A percentile compares a stretch with the other conserved stretches of the same genome.
phyloP scores from a whole-genome alignment of 164 flowering plant species.

The Malania oleifera region DNA sequence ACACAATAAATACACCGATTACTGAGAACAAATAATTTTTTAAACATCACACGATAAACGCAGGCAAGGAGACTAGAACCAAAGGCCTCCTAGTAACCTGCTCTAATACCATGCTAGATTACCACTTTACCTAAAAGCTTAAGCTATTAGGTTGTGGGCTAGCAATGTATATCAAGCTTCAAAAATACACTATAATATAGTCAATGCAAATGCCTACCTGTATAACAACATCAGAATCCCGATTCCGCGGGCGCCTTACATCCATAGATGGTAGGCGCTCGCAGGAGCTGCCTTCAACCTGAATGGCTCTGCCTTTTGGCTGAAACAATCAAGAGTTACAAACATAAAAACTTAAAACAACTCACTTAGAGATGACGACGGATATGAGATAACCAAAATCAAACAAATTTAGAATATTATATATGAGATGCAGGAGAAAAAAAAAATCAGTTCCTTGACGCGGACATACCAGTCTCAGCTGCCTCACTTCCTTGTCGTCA shows the following conservation, averaged over 20 bases:
- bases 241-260: slow-evolving; percentile 29
- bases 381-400: background rate
- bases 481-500: slow-evolving; percentile 16
- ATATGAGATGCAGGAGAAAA: background rate
- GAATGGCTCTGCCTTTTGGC: slow-evolving; percentile 58
- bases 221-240: slow-evolving; percentile 69
- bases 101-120: too few species aligned
- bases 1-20: too few species aligned
- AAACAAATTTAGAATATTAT: too few species aligned
- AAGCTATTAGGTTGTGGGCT: too few species aligned
- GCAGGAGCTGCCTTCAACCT: slow-evolving; percentile 43
- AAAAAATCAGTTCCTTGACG: background rate
- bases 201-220: slow-evolving; percentile 27
- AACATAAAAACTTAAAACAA: background rate
- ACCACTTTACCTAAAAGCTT: too few species aligned
- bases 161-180: too few species aligned
- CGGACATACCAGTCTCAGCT: slow-evolving; percentile 22
- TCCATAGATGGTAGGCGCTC: slow-evolving; percentile 56
- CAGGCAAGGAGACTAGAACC: too few species aligned
- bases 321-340: slow-evolving; percentile 20
- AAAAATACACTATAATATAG: background rate
- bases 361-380: background rate
- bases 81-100: too few species aligned
- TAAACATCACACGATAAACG: too few species aligned
- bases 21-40: too few species aligned